A percentile compares a stretch with the other conserved stretches of the same genome.
phyloP scores from a whole-genome alignment of 2,329 filamentous ascomycete species.

The Ophiostoma fasciatum region DNA sequence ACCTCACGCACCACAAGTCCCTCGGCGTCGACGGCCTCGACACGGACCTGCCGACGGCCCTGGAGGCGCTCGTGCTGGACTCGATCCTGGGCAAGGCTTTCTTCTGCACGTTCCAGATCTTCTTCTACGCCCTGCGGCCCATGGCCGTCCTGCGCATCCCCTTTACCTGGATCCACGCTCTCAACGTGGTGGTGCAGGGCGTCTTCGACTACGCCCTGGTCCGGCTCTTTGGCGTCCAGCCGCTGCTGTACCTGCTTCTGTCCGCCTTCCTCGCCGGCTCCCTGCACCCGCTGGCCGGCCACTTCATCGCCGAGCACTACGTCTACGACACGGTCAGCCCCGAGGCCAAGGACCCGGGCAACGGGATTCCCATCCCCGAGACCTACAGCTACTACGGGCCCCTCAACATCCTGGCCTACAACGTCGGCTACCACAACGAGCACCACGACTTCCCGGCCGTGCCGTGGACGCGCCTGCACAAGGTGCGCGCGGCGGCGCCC shows the following conservation, averaged over 20 bases:
- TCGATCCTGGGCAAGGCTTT: conserved; percentile 94
- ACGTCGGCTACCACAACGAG: conserved; percentile 95
- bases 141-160: conserved; percentile 89
- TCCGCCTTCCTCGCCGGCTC: conserved; percentile 89
- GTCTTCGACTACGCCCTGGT: conserved; percentile 62
- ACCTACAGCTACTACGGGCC: conserved; percentile 95
- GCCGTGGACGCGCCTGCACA: conserved; percentile 77
- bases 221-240: conserved; percentile 41
- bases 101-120: conserved; percentile 97
- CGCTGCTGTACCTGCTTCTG: conserved; percentile 69
- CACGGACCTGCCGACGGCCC: conserved; percentile 81
- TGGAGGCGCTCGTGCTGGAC: conserved; percentile 88
- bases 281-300: conserved; percentile 84
- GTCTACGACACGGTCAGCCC: conserved; percentile 53
- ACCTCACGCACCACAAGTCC: conserved; percentile 97
- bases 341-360: conserved; percentile 39
- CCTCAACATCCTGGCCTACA: conserved; percentile 87
- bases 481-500: conserved; percentile 61
- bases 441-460: conserved; percentile 97
- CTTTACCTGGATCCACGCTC: conserved; percentile 67
- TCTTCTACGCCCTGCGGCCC: conserved; percentile 93
- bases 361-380: conserved; percentile 61
- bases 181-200: conserved; percentile 69
- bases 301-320: conserved; percentile 98
- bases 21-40: conserved; percentile 92